Evolutionary conservation across 1,284 basidiomycete genomes (phyloP).

Genomic region (Cryptococcus sp.): DNA sequence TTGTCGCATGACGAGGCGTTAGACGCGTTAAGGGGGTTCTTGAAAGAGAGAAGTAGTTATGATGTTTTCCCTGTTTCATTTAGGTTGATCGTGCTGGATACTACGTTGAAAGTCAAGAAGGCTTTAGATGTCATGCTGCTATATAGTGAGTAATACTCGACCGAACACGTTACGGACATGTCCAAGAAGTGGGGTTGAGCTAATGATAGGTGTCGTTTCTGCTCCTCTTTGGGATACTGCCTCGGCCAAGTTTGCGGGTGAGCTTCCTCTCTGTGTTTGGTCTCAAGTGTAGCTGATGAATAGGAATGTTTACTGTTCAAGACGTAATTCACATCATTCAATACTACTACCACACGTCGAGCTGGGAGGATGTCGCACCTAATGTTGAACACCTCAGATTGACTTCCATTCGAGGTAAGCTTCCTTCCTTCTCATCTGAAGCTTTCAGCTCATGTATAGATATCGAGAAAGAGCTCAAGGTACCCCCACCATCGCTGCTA

Average conservation of each 20-base stretch:
- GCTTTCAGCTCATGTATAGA: conserved; percentile 54
- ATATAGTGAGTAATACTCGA: conserved; percentile 77
- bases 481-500: conserved; percentile 85
- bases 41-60: conserved; percentile 81
- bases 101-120: conserved; percentile 87
- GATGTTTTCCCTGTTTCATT: conserved; percentile 96
- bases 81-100: conserved; percentile 92
- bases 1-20: conserved; percentile 66
- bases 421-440: background rate
- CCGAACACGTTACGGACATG: background rate
- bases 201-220: conserved; percentile 78
- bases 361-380: conserved; percentile 80
- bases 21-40: conserved; percentile 70
- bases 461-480: conserved; percentile 88
- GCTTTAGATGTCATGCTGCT: conserved; percentile 81
- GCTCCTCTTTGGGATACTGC: conserved; percentile 98
- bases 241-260: conserved; percentile 70
- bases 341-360: conserved; percentile 80
- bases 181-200: background rate
- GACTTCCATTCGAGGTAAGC: conserved; percentile 75
- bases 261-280: no score
- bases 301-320: conserved; percentile 90
- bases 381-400: conserved; percentile 95
- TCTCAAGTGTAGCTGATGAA: background rate
- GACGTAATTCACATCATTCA: conserved; percentile 97